These are phyloP conservation scores for Xerocomus nothofagi DNA, from an alignment of 1,284 basidiomycete species.

Conservation along the genomic window DNA sequence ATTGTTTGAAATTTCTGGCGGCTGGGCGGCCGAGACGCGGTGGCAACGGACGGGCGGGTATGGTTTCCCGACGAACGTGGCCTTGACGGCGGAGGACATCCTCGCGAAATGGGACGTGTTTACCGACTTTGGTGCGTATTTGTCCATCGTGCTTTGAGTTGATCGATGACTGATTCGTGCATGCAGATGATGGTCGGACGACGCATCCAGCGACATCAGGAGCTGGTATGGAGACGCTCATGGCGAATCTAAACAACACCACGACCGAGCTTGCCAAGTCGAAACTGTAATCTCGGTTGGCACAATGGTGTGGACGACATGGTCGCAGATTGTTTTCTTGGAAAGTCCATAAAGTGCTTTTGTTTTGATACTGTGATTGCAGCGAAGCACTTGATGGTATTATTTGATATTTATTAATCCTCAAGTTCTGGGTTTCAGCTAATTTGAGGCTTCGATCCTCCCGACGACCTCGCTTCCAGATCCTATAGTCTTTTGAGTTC, in stretches of 20 bases:
- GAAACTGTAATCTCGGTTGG: constrained; percentile 42
- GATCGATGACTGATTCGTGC: constrained; percentile 1
- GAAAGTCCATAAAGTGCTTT: background rate
- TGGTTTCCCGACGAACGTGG: constrained; percentile 80
- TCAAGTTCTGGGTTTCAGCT: too few species aligned
- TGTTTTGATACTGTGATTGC: background rate
- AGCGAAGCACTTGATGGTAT: background rate
- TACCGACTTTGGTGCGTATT: constrained; percentile 73
- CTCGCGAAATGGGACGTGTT: constrained; percentile 78
- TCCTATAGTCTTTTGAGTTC: too few species aligned
- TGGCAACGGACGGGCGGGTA: constrained; percentile 92
- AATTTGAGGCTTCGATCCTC: too few species aligned
- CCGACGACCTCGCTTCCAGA: too few species aligned
- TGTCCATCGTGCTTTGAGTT: background rate
- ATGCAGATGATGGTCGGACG: constrained; percentile 68
- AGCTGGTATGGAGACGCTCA: constrained; percentile 77
- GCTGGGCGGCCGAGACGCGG: constrained; percentile 90
- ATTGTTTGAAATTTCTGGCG: constrained; percentile 89
- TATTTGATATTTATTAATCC: background rate
- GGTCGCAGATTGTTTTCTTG: too few species aligned
- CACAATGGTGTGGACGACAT: background rate
- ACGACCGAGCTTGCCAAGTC: constrained; percentile 40
- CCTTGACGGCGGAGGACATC: constrained; percentile 78
- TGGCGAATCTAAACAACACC: constrained; percentile 81
- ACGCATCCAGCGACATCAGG: constrained; percentile 73